Evolutionary conservation across 1,284 basidiomycete species (phyloP), one percentile per base, ranked within the genome.

Genomic region (Rhizopogon parksii): DNA sequence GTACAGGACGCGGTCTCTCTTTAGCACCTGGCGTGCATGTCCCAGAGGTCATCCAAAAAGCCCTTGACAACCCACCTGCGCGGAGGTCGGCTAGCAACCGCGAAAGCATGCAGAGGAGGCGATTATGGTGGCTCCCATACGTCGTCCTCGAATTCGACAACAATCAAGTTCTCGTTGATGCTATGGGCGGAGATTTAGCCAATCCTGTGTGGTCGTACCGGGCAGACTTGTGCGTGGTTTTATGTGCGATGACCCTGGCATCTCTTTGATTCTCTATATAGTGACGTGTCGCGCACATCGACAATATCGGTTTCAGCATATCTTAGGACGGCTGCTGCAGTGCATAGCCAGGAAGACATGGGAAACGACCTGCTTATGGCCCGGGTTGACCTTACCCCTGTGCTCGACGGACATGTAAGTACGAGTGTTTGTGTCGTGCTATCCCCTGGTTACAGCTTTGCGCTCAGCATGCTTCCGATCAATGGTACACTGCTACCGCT

Each of bases 91-190:
- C 77, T 2, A 82, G 79, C 62, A 88, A 91, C 66, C 80, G 91
- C 40, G 91, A 94, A 61, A 91, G 87, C 63, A 73, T 95, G 68
- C 91, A 95, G 66, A 79, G 94, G 59, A 90, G 86, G 67, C 89
- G 92, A 55, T 83, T 83, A 66, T 96, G 93, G 93, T 97, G 92
- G 91, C 77, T 99, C 32, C 95, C 95, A 19, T 99, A 97, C 63
- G 86, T 96, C 66, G 94, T 96, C 36, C 83, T 97, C 57, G 95
- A 97, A 70, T 99, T 98, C 74, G 95, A 99, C 78, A 98, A 98
- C 82, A 99, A 99, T 72, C 95, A 99, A 70, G 87, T 99, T 57
- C 74, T 99, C 59, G 88, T 98, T 57, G 95, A 98, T 73, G 93
- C 95, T 6, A 79, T 97, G 57, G 94, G 91, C 4, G 95, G 95